Conservation (phyloP, 352 stramenopile species). For the Globisporangium cylindrosporum region DNA sequence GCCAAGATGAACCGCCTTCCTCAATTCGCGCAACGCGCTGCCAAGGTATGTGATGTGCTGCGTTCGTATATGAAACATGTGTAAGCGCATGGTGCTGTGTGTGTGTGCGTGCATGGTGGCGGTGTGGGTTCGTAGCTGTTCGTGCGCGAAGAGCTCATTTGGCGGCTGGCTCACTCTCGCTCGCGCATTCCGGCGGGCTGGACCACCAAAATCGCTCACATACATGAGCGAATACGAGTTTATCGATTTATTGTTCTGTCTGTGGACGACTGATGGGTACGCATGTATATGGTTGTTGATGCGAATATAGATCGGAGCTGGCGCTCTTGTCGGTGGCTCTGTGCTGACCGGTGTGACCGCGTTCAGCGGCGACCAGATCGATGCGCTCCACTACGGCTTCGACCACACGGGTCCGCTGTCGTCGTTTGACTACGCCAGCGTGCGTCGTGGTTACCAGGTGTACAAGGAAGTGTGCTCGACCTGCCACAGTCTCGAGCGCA, state of each 20-base stretch:
- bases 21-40: conserved; percentile 67
- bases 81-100: neutral
- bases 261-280: conserved; percentile 2
- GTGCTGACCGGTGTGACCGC: conserved; percentile 80
- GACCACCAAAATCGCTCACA: conserved; percentile 57
- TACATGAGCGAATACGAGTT: conserved; percentile 6
- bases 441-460: conserved; percentile 98
- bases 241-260: conserved; percentile 14
- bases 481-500: conserved; percentile 96
- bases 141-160: neutral
- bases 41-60: conserved; percentile 47
- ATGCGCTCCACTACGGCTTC: conserved; percentile 87
- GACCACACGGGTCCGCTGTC: conserved; percentile 82
- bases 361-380: conserved; percentile 86
- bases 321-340: conserved; percentile 64
- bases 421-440: conserved; percentile 90
- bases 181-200: conserved; percentile 24
- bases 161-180: neutral
- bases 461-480: conserved; percentile 98
- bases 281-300: neutral
- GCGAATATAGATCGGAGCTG: conserved; percentile 50
- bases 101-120: neutral
- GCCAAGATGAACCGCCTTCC: conserved; percentile 75
- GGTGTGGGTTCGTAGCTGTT: neutral
- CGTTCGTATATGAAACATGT: neutral